Conservation (phyloP, 176 grass and related monocot species). For the Aegilops tauschii region DNA sequence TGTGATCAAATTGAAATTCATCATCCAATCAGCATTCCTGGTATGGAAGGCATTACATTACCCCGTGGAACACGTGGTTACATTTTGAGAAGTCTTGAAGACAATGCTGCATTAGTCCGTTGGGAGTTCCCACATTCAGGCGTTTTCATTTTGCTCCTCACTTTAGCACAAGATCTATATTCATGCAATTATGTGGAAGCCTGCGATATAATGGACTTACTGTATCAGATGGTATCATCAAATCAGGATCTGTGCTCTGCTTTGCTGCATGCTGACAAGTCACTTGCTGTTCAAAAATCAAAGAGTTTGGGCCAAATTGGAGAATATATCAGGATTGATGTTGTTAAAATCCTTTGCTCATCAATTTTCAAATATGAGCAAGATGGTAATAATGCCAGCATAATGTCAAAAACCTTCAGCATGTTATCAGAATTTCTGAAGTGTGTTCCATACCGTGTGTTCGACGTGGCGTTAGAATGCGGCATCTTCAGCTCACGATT, state of each 20-base stretch:
- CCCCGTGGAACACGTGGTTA: conserved; percentile 68
- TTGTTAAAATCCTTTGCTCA: conserved; percentile 68
- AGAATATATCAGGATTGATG: conserved; percentile 76
- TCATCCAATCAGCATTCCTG: conserved; percentile 56
- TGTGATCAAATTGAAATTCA: conserved; percentile 55
- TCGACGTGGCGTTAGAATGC: conserved; percentile 49
- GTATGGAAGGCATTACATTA: conserved; percentile 63
- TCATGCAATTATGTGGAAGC: conserved; percentile 61
- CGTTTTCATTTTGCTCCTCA: conserved; percentile 70
- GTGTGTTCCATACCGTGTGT: conserved; percentile 81
- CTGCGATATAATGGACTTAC: conserved; percentile 57
- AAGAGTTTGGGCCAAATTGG: conserved; percentile 46
- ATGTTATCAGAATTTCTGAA: conserved; percentile 76
- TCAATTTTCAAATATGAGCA: conserved; percentile 67
- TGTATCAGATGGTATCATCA: conserved; percentile 66
- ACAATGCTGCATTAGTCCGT: conserved; percentile 61
- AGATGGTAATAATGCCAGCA: conserved; percentile 47
- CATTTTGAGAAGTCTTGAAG: conserved; percentile 65
- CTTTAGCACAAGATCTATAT: conserved; percentile 65
- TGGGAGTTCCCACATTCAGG: conserved; percentile 97
- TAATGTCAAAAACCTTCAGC: conserved; percentile 66
- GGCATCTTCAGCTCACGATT: conserved; percentile 67
- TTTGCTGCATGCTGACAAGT: conserved; percentile 57
- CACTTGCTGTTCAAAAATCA: conserved; percentile 44
- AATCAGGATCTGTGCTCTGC: conserved; percentile 81